phyloP scores from a whole-genome alignment of 1,139 yeast species.

The Arxiozyma bovina region DNA sequence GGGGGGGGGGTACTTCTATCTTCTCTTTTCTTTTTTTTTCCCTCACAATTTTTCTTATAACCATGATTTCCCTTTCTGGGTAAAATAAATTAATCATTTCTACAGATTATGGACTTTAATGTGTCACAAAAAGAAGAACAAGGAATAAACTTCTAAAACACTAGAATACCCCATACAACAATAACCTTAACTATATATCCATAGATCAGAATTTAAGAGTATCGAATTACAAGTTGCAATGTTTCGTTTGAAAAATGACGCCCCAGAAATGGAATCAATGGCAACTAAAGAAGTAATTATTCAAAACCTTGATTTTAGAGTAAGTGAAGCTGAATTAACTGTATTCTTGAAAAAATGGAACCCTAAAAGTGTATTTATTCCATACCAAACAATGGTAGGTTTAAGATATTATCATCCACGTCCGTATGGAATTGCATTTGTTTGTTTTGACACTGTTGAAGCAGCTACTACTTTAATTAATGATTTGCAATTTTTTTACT shows the following conservation, averaged over 20 bases:
- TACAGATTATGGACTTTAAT: too few relatives aligned
- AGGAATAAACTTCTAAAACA: not conserved
- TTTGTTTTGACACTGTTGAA: slow-evolving; percentile 44
- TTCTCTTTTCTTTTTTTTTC: too few relatives aligned
- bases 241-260: slow-evolving; percentile 6
- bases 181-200: too few relatives aligned
- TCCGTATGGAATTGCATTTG: slow-evolving; percentile 60
- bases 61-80: not conserved
- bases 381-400: slow-evolving; percentile 46
- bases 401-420: slow-evolving; percentile 35
- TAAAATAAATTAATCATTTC: too few relatives aligned
- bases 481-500: slow-evolving; percentile 36
- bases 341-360: slow-evolving; percentile 35
- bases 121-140: not conserved
- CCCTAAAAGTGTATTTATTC: slow-evolving; percentile 40
- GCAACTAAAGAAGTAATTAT: slow-evolving; percentile 35
- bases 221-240: not conserved
- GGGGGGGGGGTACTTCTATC: not conserved
- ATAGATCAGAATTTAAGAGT: too few relatives aligned
- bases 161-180: not conserved
- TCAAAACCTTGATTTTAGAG: slow-evolving; percentile 44
- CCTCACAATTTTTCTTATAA: not conserved
- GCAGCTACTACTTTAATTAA: slow-evolving; percentile 41
- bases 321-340: slow-evolving; percentile 45
- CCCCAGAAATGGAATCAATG: slow-evolving; percentile 4